Evolutionary conservation across 768 basidiomycete genomes (phyloP).

Genomic region (Gelatoporia subvermispora): DNA sequence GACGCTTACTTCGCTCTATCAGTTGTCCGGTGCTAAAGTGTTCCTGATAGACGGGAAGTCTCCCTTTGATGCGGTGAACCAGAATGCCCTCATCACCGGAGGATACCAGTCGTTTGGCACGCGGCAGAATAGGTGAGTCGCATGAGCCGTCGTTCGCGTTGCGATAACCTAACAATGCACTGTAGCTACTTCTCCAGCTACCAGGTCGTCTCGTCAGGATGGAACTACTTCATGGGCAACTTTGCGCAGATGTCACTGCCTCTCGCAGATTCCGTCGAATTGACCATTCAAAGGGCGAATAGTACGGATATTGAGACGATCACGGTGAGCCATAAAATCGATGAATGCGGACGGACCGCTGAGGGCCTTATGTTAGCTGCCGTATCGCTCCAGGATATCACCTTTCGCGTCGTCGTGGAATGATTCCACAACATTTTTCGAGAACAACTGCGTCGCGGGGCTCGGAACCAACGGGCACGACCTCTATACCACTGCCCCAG

Average conservation of each 20-base stretch:
- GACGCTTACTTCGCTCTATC: not conserved
- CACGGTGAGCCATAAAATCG: slow-evolving; percentile 29
- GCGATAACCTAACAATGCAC: not conserved
- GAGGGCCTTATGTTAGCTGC: slow-evolving; percentile 40
- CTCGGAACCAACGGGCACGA: slow-evolving; percentile 41
- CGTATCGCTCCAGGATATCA: slow-evolving; percentile 53
- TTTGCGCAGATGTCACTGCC: slow-evolving; percentile 55
- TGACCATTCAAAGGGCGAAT: slow-evolving; percentile 42
- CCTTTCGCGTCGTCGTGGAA: slow-evolving; percentile 42
- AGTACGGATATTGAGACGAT: slow-evolving; percentile 37
- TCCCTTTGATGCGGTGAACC: slow-evolving; percentile 47
- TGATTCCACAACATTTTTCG: slow-evolving; percentile 42
- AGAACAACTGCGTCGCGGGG: slow-evolving; percentile 48
- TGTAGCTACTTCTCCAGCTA: slow-evolving; percentile 33
- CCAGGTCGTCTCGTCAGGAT: slow-evolving; percentile 19
- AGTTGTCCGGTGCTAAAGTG: slow-evolving; percentile 48
- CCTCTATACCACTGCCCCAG: slow-evolving; percentile 13
- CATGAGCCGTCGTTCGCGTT: not conserved
- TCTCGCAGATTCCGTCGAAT: slow-evolving; percentile 40
- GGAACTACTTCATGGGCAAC: slow-evolving; percentile 32
- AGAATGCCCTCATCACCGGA: slow-evolving; percentile 46
- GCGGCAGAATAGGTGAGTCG: slow-evolving; percentile 29
- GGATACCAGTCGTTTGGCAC: slow-evolving; percentile 46
- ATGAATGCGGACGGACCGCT: not conserved
- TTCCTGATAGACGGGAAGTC: slow-evolving; percentile 46